Percentiles rank a stretch among this genome's conserved stretches.
Conservation (phyloP, 169 alveolate genomes). For the Plasmodium ovale region DNA sequence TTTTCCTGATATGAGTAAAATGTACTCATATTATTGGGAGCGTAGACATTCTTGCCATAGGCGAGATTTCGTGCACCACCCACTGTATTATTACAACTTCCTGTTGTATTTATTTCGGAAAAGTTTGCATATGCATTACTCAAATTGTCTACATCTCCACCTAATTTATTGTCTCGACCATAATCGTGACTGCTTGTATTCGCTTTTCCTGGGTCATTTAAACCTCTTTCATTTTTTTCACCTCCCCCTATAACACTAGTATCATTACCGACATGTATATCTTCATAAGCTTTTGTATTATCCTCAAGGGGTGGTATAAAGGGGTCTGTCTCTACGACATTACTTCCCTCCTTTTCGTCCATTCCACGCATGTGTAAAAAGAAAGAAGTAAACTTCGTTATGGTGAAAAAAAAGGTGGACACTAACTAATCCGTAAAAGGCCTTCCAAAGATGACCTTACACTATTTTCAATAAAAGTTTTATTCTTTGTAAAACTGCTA, state of each 20-base stretch:
- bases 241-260: too few species aligned
- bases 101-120: not conserved
- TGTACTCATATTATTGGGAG: not conserved
- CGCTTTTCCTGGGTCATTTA: too few species aligned
- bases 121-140: not conserved
- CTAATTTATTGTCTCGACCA: too few species aligned
- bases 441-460: too few species aligned
- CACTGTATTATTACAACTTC: not conserved
- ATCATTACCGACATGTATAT: too few species aligned
- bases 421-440: too few species aligned
- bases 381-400: not conserved
- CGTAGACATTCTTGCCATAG: not conserved
- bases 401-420: not conserved
- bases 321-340: conserved; percentile 15
- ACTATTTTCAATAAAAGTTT: too few species aligned
- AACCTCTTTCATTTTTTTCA: too few species aligned
- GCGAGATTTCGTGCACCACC: not conserved
- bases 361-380: conserved; percentile 25
- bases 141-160: not conserved
- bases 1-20: not conserved
- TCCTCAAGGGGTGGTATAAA: conserved; percentile 16
- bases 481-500: too few species aligned
- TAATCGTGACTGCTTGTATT: too few species aligned
- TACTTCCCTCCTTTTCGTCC: conserved; percentile 22
- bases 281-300: too few species aligned